These are phyloP conservation scores for Teratosphaeria nubilosa DNA, from an alignment of 2,329 filamentous ascomycete species.

Conservation along the genomic window DNA sequence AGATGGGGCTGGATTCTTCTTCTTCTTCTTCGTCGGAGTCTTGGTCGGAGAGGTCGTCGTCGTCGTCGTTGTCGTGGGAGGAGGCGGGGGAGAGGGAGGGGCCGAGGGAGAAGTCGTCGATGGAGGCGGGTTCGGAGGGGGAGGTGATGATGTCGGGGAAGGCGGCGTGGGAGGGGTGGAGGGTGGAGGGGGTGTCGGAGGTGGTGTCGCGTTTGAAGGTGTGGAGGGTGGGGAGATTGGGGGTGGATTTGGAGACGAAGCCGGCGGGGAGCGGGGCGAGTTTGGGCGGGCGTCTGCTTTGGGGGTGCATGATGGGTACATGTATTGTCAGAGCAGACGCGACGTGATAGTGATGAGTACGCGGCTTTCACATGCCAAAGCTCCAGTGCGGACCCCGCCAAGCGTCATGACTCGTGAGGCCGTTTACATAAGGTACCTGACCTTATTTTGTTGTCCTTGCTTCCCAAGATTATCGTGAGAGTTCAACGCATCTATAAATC, in stretches of 20 bases:
- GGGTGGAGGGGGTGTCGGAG: constrained; percentile 6
- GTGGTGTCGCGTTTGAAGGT: constrained; percentile 17
- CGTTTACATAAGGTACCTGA: no score
- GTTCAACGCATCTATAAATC: no score
- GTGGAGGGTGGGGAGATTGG: constrained; percentile 35
- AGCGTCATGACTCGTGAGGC: no score
- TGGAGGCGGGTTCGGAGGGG: constrained; percentile 29
- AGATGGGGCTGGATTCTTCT: constrained; percentile 11
- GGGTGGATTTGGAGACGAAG: constrained; percentile 38
- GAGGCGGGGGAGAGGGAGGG: constrained; percentile 18
- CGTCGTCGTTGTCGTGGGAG: constrained; percentile 11
- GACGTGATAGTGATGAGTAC: neutral
- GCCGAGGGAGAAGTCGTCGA: constrained; percentile 29
- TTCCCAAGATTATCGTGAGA: no score
- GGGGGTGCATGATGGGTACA: constrained; percentile 23
- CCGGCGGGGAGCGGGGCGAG: constrained; percentile 24
- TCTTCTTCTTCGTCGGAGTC: constrained; percentile 9
- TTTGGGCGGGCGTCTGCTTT: constrained; percentile 30
- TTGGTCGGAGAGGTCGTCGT: constrained; percentile 7
- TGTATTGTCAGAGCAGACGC: neutral
- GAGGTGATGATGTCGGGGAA: constrained; percentile 21
- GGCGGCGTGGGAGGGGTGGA: neutral
- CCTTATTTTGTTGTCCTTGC: no score
- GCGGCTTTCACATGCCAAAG: neutral
- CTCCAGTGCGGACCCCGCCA: neutral